phyloP scores from a whole-genome alignment of 2,329 filamentous ascomycete genomes.

The Ophioceras dolichostomum region DNA sequence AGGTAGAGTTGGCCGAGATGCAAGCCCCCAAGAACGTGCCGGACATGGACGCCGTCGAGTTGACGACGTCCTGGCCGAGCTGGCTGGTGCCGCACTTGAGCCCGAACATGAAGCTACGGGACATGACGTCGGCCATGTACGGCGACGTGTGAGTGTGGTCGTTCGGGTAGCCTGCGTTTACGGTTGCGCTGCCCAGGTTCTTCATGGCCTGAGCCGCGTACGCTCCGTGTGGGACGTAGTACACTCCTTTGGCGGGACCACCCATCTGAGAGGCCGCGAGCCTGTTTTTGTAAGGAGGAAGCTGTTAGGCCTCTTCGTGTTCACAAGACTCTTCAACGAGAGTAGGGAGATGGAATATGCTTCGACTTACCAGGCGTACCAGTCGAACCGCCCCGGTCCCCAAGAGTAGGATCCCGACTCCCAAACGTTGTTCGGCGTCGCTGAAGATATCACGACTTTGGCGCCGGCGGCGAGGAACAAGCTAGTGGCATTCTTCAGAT shows the following conservation, averaged over 20 bases:
- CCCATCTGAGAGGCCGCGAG: conserved; percentile 22
- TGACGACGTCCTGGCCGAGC: conserved; percentile 5
- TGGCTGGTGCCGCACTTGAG: conserved; percentile 7
- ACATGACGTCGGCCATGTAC: conserved; percentile 40
- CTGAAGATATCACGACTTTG: conserved; percentile 43
- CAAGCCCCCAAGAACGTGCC: conserved; percentile 4
- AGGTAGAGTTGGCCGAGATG: conserved; percentile 5
- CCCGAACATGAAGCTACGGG: conserved; percentile 33
- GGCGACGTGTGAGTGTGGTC: conserved; percentile 53
- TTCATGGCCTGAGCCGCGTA: conserved; percentile 41
- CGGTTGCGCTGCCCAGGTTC: conserved; percentile 29
- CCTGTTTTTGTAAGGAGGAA: neutral
- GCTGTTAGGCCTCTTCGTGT: neutral
- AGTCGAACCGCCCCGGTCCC: conserved; percentile 38
- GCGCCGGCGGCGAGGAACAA: conserved; percentile 43
- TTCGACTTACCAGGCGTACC: conserved; percentile 24
- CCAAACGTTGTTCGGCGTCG: conserved; percentile 47
- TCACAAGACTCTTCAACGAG: neutral
- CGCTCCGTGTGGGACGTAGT: conserved; percentile 43
- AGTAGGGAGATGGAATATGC: too few relatives aligned
- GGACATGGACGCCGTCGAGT: conserved; percentile 6
- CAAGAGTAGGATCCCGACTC: conserved; percentile 40
- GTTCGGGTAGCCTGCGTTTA: conserved; percentile 41
- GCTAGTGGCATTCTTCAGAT: conserved; percentile 43
- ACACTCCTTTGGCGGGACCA: conserved; percentile 25